phyloP scores from a whole-genome alignment of 371 early-diverging fungal genomes.

The Mucor piriformis region DNA sequence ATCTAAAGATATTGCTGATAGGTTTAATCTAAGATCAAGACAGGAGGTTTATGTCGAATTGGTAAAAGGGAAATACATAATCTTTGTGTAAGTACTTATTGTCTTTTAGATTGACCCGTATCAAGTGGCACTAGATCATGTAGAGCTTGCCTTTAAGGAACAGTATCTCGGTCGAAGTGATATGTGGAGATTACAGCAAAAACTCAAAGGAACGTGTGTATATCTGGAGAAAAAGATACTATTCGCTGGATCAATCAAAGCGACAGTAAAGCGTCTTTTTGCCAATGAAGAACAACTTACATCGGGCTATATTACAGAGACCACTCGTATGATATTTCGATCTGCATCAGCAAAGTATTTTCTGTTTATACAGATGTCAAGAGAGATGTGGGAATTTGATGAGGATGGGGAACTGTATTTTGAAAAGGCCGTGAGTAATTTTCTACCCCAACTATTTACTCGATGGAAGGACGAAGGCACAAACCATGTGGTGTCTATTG shows the following conservation, averaged over 20 bases:
- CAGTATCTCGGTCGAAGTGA: slow-evolving; percentile 93
- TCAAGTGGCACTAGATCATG: slow-evolving; percentile 73
- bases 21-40: slow-evolving; percentile 52
- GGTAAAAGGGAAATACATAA: slow-evolving; percentile 41
- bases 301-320: slow-evolving; percentile 76
- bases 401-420: slow-evolving; percentile 94
- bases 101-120: slow-evolving; percentile 62
- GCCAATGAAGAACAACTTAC: slow-evolving; percentile 57
- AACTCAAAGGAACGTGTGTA: slow-evolving; percentile 71
- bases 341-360: slow-evolving; percentile 94
- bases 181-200: slow-evolving; percentile 90
- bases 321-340: slow-evolving; percentile 88
- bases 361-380: slow-evolving; percentile 93
- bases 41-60: slow-evolving; percentile 68
- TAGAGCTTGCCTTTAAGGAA: slow-evolving; percentile 88
- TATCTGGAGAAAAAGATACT: slow-evolving; percentile 80
- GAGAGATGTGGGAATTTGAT: slow-evolving; percentile 97
- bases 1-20: slow-evolving; percentile 46
- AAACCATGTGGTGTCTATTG: slow-evolving; percentile 95
- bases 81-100: not conserved
- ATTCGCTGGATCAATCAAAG: slow-evolving; percentile 77
- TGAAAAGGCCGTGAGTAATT: slow-evolving; percentile 89
- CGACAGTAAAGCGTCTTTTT: slow-evolving; percentile 83
- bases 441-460: slow-evolving; percentile 87
- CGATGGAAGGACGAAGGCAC: slow-evolving; percentile 84